Evolutionary conservation across 2,329 filamentous ascomycete species (phyloP).

Genomic region (Phialemonium atrogriseum): DNA sequence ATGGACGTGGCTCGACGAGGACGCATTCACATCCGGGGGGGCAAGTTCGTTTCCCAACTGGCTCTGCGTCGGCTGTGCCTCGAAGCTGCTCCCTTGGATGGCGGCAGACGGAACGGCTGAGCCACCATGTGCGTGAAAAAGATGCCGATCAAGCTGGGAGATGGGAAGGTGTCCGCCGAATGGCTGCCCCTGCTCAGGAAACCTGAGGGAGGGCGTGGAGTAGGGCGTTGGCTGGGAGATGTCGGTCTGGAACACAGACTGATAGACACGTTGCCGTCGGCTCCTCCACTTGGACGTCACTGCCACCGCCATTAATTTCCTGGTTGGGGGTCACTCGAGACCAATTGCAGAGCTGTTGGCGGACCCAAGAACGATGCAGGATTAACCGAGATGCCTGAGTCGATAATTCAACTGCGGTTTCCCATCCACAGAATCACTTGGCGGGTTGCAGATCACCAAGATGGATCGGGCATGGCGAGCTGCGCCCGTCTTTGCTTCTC

Average conservation of each 20-base stretch:
- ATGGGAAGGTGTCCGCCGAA: constrained; percentile 32
- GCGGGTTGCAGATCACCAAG: too few species aligned
- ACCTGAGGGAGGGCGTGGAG: constrained; percentile 27
- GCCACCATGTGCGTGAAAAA: constrained; percentile 5
- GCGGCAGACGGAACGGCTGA: background rate
- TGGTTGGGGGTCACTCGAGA: too few species aligned
- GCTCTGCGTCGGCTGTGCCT: constrained; percentile 1
- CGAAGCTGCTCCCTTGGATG: background rate
- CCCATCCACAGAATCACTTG: too few species aligned
- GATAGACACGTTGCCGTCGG: constrained; percentile 41
- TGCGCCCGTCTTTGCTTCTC: too few species aligned
- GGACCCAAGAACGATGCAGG: too few species aligned
- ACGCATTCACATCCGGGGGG: background rate
- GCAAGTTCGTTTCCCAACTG: background rate
- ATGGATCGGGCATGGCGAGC: too few species aligned
- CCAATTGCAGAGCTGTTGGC: too few species aligned
- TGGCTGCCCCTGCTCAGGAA: constrained; percentile 32
- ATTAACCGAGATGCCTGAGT: too few species aligned
- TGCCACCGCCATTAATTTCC: constrained; percentile 22
- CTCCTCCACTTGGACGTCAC: constrained; percentile 34
- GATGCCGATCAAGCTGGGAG: constrained; percentile 12
- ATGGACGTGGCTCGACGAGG: background rate
- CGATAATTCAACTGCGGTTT: too few species aligned
- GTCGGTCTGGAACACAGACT: constrained; percentile 47
- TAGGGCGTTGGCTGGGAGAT: constrained; percentile 39